A percentile compares a stretch with the other conserved stretches of the same genome.
Conservation (phyloP, 176 grass and related monocot species). For the Lolium multiflorum region DNA sequence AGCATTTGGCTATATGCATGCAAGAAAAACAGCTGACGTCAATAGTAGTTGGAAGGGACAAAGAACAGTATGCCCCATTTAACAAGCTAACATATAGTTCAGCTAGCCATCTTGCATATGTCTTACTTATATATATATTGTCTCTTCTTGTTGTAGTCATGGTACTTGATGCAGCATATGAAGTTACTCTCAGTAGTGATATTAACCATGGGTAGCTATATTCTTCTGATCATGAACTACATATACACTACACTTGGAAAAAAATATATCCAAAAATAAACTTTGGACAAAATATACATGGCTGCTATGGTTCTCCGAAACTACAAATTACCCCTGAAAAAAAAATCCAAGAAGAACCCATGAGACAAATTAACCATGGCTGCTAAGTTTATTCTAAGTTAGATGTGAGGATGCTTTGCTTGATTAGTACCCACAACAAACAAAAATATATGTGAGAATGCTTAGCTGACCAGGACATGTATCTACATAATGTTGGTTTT, state of each 20-base stretch:
- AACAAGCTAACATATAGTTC: slow-evolving; percentile 4
- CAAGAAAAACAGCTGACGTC: slow-evolving; percentile 47
- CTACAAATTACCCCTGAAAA: background rate
- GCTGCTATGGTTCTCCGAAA: background rate
- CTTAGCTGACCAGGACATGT: slow-evolving; percentile 22
- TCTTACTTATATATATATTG: slow-evolving; percentile 27
- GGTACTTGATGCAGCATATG: background rate
- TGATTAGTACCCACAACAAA: too few species aligned
- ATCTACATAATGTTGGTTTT: background rate
- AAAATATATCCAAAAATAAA: background rate
- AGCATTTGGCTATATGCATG: slow-evolving; percentile 35
- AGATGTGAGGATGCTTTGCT: background rate
- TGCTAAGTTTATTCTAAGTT: slow-evolving; percentile 8
- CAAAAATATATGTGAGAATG: background rate
- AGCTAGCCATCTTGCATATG: slow-evolving; percentile 25
- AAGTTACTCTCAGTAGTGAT: slow-evolving; percentile 18
- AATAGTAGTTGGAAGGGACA: slow-evolving; percentile 32
- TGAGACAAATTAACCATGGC: slow-evolving; percentile 13
- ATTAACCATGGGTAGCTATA: slow-evolving; percentile 9
- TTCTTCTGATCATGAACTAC: too few species aligned
- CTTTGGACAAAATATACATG: slow-evolving; percentile 20
- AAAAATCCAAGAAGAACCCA: slow-evolving; percentile 1
- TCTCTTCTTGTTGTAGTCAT: slow-evolving; percentile 31
- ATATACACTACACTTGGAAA: background rate
- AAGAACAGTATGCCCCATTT: background rate